A percentile compares a stretch with the other conserved stretches of the same genome.
Evolutionary conservation across 2,329 filamentous ascomycete species (phyloP).

Genomic region (Scedosporium aurantiacum): DNA sequence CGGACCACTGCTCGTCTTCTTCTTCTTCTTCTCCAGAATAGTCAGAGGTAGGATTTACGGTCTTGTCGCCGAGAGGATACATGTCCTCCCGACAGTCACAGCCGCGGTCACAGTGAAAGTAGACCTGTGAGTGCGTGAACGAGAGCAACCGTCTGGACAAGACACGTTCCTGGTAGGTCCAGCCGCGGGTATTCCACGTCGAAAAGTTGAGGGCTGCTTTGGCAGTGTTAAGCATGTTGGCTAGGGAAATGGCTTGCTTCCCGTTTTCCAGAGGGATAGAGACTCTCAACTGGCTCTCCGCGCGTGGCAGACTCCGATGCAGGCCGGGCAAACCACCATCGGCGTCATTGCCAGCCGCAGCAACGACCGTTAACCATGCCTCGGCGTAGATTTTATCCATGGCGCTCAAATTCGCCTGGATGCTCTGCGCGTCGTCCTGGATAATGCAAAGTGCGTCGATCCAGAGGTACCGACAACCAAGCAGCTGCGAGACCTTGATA

Average conservation of each 20-base stretch:
- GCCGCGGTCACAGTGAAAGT: constrained; percentile 24
- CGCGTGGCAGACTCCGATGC: background rate
- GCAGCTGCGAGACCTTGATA: constrained; percentile 28
- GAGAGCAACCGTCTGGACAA: constrained; percentile 23
- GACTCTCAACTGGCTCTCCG: background rate
- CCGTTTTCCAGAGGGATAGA: background rate
- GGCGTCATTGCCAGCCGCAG: background rate
- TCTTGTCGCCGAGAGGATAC: background rate
- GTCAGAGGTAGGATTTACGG: too few species aligned
- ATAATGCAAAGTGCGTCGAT: constrained; percentile 33
- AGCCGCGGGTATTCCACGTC: constrained; percentile 22
- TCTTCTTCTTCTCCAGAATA: too few species aligned
- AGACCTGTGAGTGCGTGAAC: constrained; percentile 25
- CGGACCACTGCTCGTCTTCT: background rate
- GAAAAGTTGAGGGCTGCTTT: constrained; percentile 11
- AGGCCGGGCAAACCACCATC: background rate
- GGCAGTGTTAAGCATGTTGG: background rate
- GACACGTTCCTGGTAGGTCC: constrained; percentile 27
- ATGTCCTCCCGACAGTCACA: constrained; percentile 27
- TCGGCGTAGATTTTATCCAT: constrained; percentile 34
- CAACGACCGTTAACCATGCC: constrained; percentile 30
- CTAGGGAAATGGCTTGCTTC: background rate
- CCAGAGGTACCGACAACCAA: constrained; percentile 32
- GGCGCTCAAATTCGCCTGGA: constrained; percentile 24
- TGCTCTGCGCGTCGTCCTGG: constrained; percentile 28